Base-by-base conservation (phyloP, 169 alveolate genomes). In the Theileria luwenshuni region DNA sequence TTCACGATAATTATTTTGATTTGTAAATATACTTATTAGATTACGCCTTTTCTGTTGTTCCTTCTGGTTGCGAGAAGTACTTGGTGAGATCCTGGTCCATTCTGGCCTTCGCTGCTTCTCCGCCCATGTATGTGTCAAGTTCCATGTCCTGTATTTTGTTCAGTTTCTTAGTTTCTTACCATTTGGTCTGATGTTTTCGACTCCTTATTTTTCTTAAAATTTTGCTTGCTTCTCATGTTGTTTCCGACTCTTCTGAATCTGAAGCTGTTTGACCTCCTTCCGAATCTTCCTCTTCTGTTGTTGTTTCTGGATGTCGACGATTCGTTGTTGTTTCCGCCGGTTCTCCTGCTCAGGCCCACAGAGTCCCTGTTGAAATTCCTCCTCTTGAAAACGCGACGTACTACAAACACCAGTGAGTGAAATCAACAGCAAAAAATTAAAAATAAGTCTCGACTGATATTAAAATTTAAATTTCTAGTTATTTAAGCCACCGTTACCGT, bases 71-170 rank as follows among this genome's bases (percentile, higher is more conserved):
- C n/a, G 84, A 58, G 33, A 81, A 65, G 63, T 81, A 81, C 42
- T 65, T 68, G 0, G 84, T 74, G 30, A 81, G 69, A 52, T 81
- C 80, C n/a, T 48, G 68, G 47, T 81, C 89, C 51, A 81, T 56
- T 1, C 73, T 58, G 23, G 65, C 61, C 79, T 74, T 81, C 8
- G 75, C 33, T 28, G 86, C 73, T 3, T 81, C 89, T 38, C 63
- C 72, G 5, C 89, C 89, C 89, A 81, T 81, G 59, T 81, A 81
- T n/a, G 42, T 72, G 69, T 81, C 89, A 42, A 81, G 43, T 43
- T 81, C 85, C 84, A 72, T 74, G 62, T 81, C 89, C 89, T 81
- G 56, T 33, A 47, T n/a, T 65, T 32, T 28, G 3, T 23, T 10
- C 47, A 1, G 52, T 2, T 62, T 33, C 6, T 68, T 7, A 68